These are phyloP conservation scores for Diaporthe velutina DNA, from an alignment of 2,329 filamentous ascomycete genomes.

Conservation along the genomic window DNA sequence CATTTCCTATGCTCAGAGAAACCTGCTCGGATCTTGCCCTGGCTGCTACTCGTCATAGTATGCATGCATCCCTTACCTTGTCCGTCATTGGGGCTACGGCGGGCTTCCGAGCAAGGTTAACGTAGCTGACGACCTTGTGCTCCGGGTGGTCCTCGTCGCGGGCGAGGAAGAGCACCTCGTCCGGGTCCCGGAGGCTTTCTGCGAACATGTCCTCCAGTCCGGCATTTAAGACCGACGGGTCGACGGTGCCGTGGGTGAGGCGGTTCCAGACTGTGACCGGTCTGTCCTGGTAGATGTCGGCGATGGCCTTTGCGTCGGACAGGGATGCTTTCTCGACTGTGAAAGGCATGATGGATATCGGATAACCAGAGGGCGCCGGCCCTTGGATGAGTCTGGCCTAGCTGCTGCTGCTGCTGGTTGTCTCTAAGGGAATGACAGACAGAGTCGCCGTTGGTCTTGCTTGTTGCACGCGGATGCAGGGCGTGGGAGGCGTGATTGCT, in stretches of 20 bases:
- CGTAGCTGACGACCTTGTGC: conserved; percentile 28
- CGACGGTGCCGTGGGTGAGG: conserved; percentile 34
- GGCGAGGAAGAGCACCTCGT: conserved; percentile 22
- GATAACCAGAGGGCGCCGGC: background rate
- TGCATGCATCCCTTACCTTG: conserved; percentile 8
- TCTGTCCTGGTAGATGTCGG: conserved; percentile 33
- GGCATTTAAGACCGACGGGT: conserved; percentile 5
- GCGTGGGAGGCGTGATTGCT: background rate
- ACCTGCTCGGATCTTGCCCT: accelerated
- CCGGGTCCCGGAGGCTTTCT: conserved; percentile 23
- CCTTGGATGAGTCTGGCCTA: background rate
- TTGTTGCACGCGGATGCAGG: background rate
- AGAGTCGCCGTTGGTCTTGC: background rate
- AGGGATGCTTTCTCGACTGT: background rate
- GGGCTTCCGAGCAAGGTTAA: conserved; percentile 26
- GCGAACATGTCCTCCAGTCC: conserved; percentile 33
- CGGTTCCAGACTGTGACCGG: conserved; percentile 23
- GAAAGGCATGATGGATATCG: background rate
- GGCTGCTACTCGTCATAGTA: background rate
- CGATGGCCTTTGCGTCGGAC: conserved; percentile 30
- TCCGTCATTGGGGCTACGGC: conserved; percentile 5
- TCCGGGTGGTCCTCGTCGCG: conserved; percentile 28
- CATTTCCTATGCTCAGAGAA: no score
- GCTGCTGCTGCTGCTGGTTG: background rate
- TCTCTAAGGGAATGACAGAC: background rate